Base-by-base conservation (phyloP, 345 rosid species). In the Microthlaspi erraticum region DNA sequence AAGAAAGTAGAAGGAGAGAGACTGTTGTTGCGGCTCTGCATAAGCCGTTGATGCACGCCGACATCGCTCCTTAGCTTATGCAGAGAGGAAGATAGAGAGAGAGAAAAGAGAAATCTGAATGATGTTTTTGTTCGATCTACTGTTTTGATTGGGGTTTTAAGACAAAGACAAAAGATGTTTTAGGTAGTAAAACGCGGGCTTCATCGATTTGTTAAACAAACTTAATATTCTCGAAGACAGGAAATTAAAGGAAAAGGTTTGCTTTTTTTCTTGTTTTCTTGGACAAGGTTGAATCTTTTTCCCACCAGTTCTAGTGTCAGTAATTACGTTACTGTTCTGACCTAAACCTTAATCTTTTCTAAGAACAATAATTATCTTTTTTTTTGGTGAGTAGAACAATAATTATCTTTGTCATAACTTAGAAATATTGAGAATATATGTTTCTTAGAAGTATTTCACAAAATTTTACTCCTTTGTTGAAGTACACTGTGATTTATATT, bases 11-110 rank as follows among this genome's bases (percentile, higher is more conserved):
- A 73, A 76, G 56, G 54, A 73, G 77, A 86, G 75, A 55, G 42
- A 77, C 65, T 63, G 70, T 63, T 55, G 61, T 63, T 55, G 60
- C 77, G 74, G 71, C 78, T 84, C 88, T 83, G 87, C 86, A 68
- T 64, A 83, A 78, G 80, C 77, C 55, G 70, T 18, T 53, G 84
- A 71, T 71, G 72, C 85, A 82, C 71, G 80, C 79, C 69, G 75
- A 83, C 91, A 81, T 81, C 59, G 80, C 79, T 70, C 32, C 66
- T 8, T 26, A 80, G 80, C 71, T 80, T 67, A 70, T 29, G 31
- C 43, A 58, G 60, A 71, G 71, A 72, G 19, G 79, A 41, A 56
- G 64, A 64, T 41, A 68, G 55, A 37, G 16, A 68, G 39, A 4
- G 39, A 60, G 18, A 43, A n/a, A n/a, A n/a, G 64, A 58, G 39